Conservation (phyloP, 148 eudicot genomes). For the Linanthus parryae region DNA sequence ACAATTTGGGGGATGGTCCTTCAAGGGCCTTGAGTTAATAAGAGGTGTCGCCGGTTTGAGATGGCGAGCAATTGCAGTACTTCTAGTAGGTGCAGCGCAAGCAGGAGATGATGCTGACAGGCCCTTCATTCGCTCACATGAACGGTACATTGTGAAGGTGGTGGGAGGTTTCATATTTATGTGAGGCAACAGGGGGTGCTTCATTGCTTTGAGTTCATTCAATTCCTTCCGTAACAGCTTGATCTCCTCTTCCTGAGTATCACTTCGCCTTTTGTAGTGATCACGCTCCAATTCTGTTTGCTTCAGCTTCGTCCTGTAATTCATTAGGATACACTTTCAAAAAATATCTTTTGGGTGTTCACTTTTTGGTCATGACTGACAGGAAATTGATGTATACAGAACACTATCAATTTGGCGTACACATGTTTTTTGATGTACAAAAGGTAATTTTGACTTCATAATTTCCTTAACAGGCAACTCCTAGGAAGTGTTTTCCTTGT, state of each 20-base stretch:
- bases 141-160: constrained; percentile 58
- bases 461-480: too few relatives aligned
- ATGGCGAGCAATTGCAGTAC: neutral
- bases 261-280: constrained; percentile 35
- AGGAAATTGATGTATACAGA: too few relatives aligned
- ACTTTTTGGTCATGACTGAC: too few relatives aligned
- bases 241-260: constrained; percentile 39
- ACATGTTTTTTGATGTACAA: too few relatives aligned
- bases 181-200: constrained; percentile 36
- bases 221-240: constrained; percentile 40
- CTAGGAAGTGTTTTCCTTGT: too few relatives aligned
- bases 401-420: too few relatives aligned
- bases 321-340: too few relatives aligned
- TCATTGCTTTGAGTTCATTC: constrained; percentile 39
- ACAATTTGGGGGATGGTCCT: constrained; percentile 5
- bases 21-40: constrained; percentile 16
- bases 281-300: constrained; percentile 48
- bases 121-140: constrained; percentile 39
- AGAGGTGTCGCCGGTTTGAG: constrained; percentile 3
- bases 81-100: constrained; percentile 13
- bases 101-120: constrained; percentile 26
- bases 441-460: too few relatives aligned
- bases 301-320: constrained; percentile 47
- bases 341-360: too few relatives aligned
- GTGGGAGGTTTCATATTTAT: constrained; percentile 40